Percentiles rank a stretch among this genome's conserved stretches.
phyloP scores from a whole-genome alignment of 2,329 filamentous ascomycete species.

The Aspergillus ruber region DNA sequence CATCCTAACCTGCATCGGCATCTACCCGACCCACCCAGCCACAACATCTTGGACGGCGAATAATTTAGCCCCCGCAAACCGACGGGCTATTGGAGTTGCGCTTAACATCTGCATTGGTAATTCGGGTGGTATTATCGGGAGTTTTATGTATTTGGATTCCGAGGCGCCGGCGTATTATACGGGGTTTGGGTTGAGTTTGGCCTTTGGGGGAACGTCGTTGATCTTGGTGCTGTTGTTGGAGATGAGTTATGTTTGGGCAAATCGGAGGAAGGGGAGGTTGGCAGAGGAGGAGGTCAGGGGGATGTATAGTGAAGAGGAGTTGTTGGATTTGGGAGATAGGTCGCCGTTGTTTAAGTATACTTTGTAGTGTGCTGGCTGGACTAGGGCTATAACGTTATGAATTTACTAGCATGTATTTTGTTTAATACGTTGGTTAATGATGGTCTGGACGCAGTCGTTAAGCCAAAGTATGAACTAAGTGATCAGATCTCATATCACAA shows the following conservation, averaged over 20 bases:
- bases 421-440: no score
- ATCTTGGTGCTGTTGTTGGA: constrained; percentile 16
- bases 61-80: constrained; percentile 18
- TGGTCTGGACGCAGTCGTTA: no score
- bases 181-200: constrained; percentile 16
- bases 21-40: constrained; percentile 21
- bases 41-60: constrained; percentile 20
- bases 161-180: constrained; percentile 16
- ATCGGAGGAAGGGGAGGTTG: constrained; percentile 14
- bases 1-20: constrained; percentile 16
- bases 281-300: constrained; percentile 26
- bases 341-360: constrained; percentile 39
- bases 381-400: neutral
- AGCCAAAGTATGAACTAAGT: no score
- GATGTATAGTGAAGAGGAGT: constrained; percentile 34
- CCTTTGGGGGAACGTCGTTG: constrained; percentile 11
- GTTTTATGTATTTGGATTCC: constrained; percentile 18
- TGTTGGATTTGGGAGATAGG: constrained; percentile 37
- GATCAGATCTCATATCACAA: no score
- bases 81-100: constrained; percentile 16
- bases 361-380: constrained; percentile 4
- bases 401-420: neutral
- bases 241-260: constrained; percentile 11
- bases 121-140: constrained; percentile 17
- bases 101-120: constrained; percentile 18